Evolutionary conservation across 208 protist genomes (phyloP), one percentile per base, ranked within the genome.

Genomic region (Wallacemonas sp.): DNA sequence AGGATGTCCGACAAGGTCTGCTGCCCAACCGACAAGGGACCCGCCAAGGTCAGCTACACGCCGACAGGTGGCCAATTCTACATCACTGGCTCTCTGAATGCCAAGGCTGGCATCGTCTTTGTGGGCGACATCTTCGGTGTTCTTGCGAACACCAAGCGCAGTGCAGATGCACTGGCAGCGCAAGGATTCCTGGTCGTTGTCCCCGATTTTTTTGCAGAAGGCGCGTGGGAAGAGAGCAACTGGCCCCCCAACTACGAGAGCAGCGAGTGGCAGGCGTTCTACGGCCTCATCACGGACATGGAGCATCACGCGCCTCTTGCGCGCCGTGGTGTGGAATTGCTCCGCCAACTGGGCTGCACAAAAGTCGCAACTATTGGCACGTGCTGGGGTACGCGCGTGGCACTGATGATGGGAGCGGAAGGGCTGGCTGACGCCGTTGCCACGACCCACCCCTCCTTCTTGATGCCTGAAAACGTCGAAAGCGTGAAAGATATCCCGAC

Each of bases 61-160:
- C 71, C 81, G 2, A 50, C 9, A 1, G 78, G 74, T 10, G 65
- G 69, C 21, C 53, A 68, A 27, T 72, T 77, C 53, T 88, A 88
- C 72, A 57, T 85, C 3, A 67, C 72, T 9, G 78, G 75, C 6
- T 63, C 75, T 2, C 39, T 63, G 64, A 52, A 74, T 46, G 63
- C 61, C 61, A 82, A 79, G 54, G 63, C 48, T 6, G 85, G 78
- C 27, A 57, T 88, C 10, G 48, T 88, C 2, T 12, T 91, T 34
- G 57, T 81, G 26, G 30, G 60, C 50, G 85, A 91, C 52, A 79
- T 91, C 39, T 88, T 88, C 44, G 78, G 85, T 26, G 73, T 80
- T 32, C 64, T 69, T 27, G 60, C 70, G 37, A 82, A 78, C 67
- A 69, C 79, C 9, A 83, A 80, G 60, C 72, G 66, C 29, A 61